Evolutionary conservation across 441 rosid species (phyloP), one percentile per base, ranked within the genome.

Genomic region (Pelargonium fulgidum): DNA sequence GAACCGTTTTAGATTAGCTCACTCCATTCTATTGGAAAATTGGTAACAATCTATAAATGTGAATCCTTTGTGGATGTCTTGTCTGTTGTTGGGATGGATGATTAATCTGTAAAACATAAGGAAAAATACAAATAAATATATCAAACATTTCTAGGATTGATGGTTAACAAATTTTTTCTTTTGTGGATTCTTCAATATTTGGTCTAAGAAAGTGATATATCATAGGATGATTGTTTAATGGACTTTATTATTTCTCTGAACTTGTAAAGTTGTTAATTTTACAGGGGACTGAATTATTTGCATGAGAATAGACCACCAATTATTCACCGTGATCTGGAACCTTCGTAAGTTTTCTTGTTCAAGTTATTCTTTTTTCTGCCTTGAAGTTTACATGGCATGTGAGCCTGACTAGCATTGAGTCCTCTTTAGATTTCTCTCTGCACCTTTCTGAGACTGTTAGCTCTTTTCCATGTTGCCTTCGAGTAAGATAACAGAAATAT

Each of bases 301-400:
- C 97, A 91, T 74, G 94, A 88, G 84, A 85, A 85, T 70, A 85
- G 80, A 80, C 96, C 92, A 7, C 85, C 98, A 20, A 93, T 93
- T 69, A 91, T 93, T 79, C 98, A 93, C 76, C 92, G 93, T 0
- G 97, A 93, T 80, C 97, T 93, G 69, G 97, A 93, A 85, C 98
- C 98, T 75, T 93, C 98, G 98, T 93, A 77, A 87, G 98, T 86
- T 71, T 72, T 13, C 4, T 24, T 73, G 44, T 72, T 24, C 17
- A 48, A 54, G 16, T 7, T 9, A n/a, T 48, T 69, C 16, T 17
- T 39, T 50, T 64, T 42, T 66, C 47, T 65, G 61, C 39, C 45
- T 41, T 39, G 45, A 64, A 14, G 20, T 13, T 33, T 19, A 64
- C 26, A 9, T 36, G 17, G 17, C 56, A 48, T 48, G 10, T 48